These are phyloP conservation scores for Venturiaceae sp. DNA, from an alignment of 2,329 filamentous ascomycete genomes.

Conservation along the genomic window DNA sequence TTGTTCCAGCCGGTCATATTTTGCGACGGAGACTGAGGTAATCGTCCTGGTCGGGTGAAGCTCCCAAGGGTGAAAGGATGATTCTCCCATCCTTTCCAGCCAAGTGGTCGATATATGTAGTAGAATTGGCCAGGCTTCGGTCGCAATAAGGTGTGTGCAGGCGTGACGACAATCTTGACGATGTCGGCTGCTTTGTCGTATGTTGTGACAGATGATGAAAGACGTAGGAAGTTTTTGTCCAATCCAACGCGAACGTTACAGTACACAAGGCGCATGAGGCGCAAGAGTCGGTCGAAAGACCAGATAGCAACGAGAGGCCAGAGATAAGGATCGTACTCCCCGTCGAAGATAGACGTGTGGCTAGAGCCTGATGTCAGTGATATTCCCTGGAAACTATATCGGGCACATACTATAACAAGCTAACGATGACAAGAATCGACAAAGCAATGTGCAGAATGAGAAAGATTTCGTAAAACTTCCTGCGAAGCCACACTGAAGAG, in stretches of 20 bases:
- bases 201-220: conserved; percentile 27
- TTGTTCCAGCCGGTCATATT: background rate
- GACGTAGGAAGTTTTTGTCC: conserved; percentile 15
- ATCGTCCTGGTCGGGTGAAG: conserved; percentile 2
- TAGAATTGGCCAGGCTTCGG: conserved; percentile 39
- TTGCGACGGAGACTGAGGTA: background rate
- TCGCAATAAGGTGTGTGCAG: conserved; percentile 20
- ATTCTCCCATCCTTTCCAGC: conserved; percentile 37
- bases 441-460: conserved; percentile 42
- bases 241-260: conserved; percentile 32
- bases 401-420: conserved; percentile 44
- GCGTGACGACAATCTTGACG: conserved; percentile 35
- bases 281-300: conserved; percentile 38
- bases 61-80: conserved; percentile 40
- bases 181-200: conserved; percentile 36
- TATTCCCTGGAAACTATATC: conserved; percentile 34
- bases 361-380: conserved; percentile 30
- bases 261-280: conserved; percentile 32
- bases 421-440: conserved; percentile 38
- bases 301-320: conserved; percentile 42
- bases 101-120: conserved; percentile 37
- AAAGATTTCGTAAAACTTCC: conserved; percentile 44
- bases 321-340: conserved; percentile 39
- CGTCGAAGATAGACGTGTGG: conserved; percentile 38
- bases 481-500: conserved; percentile 43